A percentile compares a stretch with the other conserved stretches of the same genome.
Evolutionary conservation across 768 basidiomycete genomes (phyloP).

Genomic region (Russula brevipes): DNA sequence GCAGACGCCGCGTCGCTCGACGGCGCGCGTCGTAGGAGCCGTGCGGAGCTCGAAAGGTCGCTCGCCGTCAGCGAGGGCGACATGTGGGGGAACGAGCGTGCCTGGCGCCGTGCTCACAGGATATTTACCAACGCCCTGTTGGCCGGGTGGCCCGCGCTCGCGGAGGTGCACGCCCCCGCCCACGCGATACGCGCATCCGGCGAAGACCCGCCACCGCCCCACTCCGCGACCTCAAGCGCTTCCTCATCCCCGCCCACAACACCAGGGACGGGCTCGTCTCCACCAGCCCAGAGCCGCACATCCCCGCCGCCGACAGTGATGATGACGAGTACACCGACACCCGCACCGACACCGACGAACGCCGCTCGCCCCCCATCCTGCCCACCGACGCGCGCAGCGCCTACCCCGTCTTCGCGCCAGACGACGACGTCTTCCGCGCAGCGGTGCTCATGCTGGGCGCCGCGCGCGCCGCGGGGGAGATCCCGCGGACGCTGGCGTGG

Average conservation of each 20-base stretch:
- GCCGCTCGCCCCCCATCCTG: slow-evolving; percentile 19
- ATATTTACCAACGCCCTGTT: slow-evolving; percentile 55
- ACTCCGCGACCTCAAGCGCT: slow-evolving; percentile 31
- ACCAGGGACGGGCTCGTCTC: neutral
- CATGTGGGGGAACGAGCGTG: slow-evolving; percentile 32
- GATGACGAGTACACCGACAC: neutral
- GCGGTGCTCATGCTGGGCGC: slow-evolving; percentile 60
- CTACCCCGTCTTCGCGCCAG: slow-evolving; percentile 44
- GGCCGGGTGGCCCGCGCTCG: slow-evolving; percentile 48
- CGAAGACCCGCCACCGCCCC: slow-evolving; percentile 28
- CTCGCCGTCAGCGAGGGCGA: slow-evolving; percentile 29
- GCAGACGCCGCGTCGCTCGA: neutral
- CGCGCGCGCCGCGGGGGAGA: slow-evolving; percentile 46
- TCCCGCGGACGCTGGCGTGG: slow-evolving; percentile 67
- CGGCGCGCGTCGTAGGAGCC: slow-evolving; percentile 30
- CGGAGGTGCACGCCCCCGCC: slow-evolving; percentile 36
- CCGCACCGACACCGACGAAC: neutral
- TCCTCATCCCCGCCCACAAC: slow-evolving; percentile 24
- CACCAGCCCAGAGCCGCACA: no score
- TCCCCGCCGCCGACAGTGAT: no score
- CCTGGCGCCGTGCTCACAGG: slow-evolving; percentile 45
- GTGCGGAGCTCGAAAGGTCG: slow-evolving; percentile 26
- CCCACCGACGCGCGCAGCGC: slow-evolving; percentile 18
- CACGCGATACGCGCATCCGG: slow-evolving; percentile 31
- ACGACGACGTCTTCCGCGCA: slow-evolving; percentile 47